Base-by-base conservation (phyloP, 2,329 filamentous ascomycete genomes). In the Penicillium sp. region DNA sequence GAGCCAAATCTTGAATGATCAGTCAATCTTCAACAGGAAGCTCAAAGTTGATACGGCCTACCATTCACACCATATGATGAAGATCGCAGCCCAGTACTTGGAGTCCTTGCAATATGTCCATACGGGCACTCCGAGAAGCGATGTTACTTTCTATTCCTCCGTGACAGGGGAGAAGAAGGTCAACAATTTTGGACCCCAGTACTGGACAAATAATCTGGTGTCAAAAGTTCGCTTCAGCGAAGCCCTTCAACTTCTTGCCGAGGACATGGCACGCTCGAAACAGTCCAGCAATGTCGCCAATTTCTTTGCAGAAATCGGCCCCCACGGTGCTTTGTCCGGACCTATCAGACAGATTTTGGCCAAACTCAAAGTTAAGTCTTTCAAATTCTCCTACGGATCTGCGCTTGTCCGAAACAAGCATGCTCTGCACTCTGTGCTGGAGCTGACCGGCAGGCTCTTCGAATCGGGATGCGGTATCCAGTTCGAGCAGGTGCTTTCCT, bases 31-130 rank as follows among this genome's bases (percentile, higher is more conserved):
- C 2, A 56, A 54, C 14, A 58, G 56, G 11, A n/a, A 18, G 5
- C 33, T 69, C 2, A 35, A 56, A 2, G 60, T 66, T 0, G 55
- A 65, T 6, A 58, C 61, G 16, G 65, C 66, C 0, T 69, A 68
- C 27, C 65, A 69, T 50, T 54, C 62, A 16, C 33, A 46, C 19
- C 54, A 55, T 16, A 55, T 55, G 54, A 35, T 50, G 22, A 36
- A 40, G 22, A 41, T 55, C 13, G 54, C 44, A 19, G 44, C 33
- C 16, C 43, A 50, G 10, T 55, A 55, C 14, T 24, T 55, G 9
- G 24, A 39, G 13, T 47, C 43, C 13, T 37, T 55, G 16, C 19
- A 47, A 19, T 7, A 55, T 31, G 18, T 55, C 19, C 14, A 18
- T 16, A 36, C 52, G 2, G 43, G 43, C 4, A 46, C 52, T 18